Evolutionary conservation across 208 protist species (phyloP).

Genomic region (Naegleria gruberi): DNA sequence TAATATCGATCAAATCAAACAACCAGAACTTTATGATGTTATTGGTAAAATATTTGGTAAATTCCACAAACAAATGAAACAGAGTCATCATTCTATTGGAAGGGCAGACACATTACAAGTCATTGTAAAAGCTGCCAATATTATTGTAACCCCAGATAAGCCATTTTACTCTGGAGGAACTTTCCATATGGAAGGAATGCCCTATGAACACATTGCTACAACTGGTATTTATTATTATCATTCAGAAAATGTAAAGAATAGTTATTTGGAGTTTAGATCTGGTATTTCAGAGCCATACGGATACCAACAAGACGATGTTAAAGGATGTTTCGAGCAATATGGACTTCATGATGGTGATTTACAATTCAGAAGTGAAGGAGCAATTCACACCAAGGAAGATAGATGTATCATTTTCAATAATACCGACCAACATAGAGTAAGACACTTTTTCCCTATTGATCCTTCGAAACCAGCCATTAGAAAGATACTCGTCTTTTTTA

Average conservation of each 20-base stretch:
- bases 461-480: background rate
- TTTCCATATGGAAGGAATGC: constrained; percentile 49
- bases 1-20: constrained; percentile 35
- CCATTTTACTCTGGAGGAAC: constrained; percentile 26
- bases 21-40: constrained; percentile 33
- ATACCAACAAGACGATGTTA: background rate
- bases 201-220: constrained; percentile 38
- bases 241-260: constrained; percentile 26
- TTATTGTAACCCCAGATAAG: constrained; percentile 31
- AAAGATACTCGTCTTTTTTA: background rate
- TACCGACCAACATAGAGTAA: background rate
- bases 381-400: background rate
- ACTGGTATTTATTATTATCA: constrained; percentile 45
- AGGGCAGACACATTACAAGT: constrained; percentile 25
- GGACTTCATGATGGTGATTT: background rate
- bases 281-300: background rate
- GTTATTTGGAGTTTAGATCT: constrained; percentile 31
- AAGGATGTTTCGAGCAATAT: background rate
- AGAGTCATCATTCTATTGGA: background rate
- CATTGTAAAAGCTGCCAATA: constrained; percentile 47
- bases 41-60: constrained; percentile 29
- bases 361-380: background rate
- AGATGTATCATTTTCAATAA: background rate
- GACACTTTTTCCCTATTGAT: background rate
- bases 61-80: constrained; percentile 40